Percentiles rank a stretch among this genome's conserved stretches.
These are phyloP conservation scores for Mycena vulgaris DNA, from an alignment of 768 basidiomycete species.

Conservation along the genomic window DNA sequence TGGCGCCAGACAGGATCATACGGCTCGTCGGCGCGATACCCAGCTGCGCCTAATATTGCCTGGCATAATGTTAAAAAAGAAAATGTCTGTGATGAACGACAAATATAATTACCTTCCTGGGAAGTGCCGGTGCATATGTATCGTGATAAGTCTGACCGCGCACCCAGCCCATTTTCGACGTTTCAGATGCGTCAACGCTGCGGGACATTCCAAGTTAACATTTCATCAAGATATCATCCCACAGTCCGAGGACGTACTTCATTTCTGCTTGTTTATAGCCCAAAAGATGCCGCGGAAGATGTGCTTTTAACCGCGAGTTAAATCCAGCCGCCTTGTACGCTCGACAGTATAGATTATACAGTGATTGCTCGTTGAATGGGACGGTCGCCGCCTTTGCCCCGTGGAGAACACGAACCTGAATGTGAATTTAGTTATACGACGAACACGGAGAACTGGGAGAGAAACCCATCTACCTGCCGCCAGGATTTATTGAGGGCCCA, in stretches of 20 bases:
- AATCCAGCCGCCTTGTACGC: no score
- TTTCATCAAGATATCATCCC: no score
- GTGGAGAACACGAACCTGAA: no score
- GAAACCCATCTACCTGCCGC: neutral
- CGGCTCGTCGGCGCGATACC: constrained; percentile 29
- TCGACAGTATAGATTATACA: no score
- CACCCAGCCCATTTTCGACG: neutral
- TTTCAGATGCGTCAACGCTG: neutral
- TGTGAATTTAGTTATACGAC: no score
- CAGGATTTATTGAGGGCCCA: constrained; percentile 11
- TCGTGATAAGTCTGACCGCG: neutral
- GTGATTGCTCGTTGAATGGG: no score
- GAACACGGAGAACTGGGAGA: no score
- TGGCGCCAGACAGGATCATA: constrained; percentile 37
- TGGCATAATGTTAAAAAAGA: neutral
- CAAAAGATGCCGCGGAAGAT: no score
- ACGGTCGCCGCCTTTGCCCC: no score
- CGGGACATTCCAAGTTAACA: neutral
- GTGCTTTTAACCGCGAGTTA: no score
- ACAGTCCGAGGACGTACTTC: no score
- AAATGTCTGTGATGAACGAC: neutral
- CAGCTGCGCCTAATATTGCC: constrained; percentile 39
- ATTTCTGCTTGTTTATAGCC: no score
- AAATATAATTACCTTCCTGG: neutral
- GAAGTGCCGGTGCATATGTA: neutral